These are phyloP conservation scores for Acanthamoeba culbertsoni DNA, from an alignment of 208 protist species.

Conservation along the genomic window DNA sequence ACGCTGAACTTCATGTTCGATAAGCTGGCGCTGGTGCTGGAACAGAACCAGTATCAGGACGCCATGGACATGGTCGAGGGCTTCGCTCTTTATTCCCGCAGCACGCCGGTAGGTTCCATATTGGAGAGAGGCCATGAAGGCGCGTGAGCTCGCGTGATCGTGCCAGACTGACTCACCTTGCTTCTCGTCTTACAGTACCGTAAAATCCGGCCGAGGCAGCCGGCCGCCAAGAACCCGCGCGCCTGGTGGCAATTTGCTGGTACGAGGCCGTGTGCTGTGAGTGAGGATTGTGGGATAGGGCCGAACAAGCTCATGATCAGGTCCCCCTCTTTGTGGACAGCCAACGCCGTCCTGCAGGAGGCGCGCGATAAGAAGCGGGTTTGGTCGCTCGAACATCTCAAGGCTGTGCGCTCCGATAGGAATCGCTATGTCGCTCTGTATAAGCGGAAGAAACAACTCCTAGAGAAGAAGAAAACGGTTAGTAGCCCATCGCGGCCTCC, in stretches of 20 bases:
- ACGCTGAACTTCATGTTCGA: constrained; percentile 34
- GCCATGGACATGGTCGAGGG: not conserved
- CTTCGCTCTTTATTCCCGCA: constrained; percentile 18
- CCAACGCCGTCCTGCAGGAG: not conserved
- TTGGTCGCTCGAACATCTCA: not conserved
- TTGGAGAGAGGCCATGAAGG: too few relatives aligned
- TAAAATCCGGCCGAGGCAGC: not conserved
- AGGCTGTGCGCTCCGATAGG: not conserved
- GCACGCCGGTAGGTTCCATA: not conserved
- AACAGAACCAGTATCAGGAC: constrained; percentile 50
- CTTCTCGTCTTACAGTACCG: not conserved
- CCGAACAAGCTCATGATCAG: not conserved
- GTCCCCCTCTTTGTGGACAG: not conserved
- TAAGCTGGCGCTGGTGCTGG: not conserved
- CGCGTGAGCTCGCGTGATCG: too few relatives aligned
- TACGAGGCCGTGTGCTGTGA: not conserved
- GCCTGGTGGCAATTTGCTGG: constrained; percentile 52
- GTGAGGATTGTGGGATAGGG: not conserved
- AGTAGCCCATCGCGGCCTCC: not conserved
- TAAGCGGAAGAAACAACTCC: not conserved
- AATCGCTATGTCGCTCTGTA: constrained; percentile 40
- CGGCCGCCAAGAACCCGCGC: not conserved
- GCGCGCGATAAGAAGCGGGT: not conserved
- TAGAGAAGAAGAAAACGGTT: constrained; percentile 32
- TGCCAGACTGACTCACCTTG: not conserved